Base-by-base conservation (phyloP, 257 asterid species). In the Leptodermis oblonga region DNA sequence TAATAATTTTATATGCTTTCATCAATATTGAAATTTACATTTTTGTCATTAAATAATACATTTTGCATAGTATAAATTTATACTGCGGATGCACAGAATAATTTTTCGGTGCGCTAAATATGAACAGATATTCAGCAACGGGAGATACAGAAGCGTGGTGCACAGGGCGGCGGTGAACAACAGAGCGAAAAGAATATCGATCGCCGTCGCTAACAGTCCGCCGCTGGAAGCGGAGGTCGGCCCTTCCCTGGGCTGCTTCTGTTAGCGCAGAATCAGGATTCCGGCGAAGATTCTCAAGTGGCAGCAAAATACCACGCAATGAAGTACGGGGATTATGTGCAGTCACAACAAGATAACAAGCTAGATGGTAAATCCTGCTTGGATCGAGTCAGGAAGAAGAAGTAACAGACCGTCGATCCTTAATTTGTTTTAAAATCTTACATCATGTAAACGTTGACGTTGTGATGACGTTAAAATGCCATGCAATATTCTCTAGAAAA, bases 151-250 rank as follows among this genome's bases (percentile, higher is more conserved):
- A 79, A 92, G 98, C 36, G 90, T 86, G 17, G 3, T 85, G 77
- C 98, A 92, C 63, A 86, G 95, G 75, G 98, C 87, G 1, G 80
- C 76, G 26, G 96, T 86, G 73, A 92, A 92, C 52, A 68, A 73
- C 37, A 36, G 75, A 48, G 81, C n/a, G 76, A 72, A 86, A 2
- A 88, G 98, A 74, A 86, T 92, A 54, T 92, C 98, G 4, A 31
- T 92, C 3, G 97, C 82, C 25, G 33, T 81, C 64, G 77, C 85
- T 4, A 87, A 87, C 28, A 94, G 98, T 26, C 96, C 98, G 25
- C 85, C 94, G 0, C 76, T 65, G 4, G 86, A 92, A 4, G 76
- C 88, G 2, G 62, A 53, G 4, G 92, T 90, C 15, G 18, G 70
- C 52, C 95, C 97, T 3, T 82, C 86, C 34, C 22, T 79, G 0